Evolutionary conservation across 1,139 yeast genomes (phyloP).

Genomic region (Kodamaea arcana): DNA sequence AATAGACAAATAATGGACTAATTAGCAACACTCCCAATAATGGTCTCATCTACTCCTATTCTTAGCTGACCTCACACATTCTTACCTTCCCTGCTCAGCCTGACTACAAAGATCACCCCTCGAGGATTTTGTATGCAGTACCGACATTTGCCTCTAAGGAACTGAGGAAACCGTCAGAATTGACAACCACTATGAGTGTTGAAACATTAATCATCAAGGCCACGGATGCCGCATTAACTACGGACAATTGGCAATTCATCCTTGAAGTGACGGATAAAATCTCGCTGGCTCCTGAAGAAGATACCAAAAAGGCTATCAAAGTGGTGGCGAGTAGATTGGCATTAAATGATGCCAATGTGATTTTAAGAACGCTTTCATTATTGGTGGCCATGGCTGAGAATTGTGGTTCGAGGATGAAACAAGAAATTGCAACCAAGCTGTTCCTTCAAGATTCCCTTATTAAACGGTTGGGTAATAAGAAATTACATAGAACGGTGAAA

Average conservation of each 20-base stretch:
- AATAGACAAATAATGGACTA: no score
- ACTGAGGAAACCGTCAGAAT: no score
- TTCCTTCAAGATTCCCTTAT: constrained; percentile 57
- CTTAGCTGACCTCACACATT: no score
- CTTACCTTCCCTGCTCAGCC: no score
- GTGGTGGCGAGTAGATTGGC: constrained; percentile 51
- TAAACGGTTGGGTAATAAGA: constrained; percentile 50
- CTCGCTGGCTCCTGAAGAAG: constrained; percentile 63
- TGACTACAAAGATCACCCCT: neutral
- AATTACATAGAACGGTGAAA: constrained; percentile 68
- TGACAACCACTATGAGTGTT: constrained; percentile 4
- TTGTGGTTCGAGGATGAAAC: constrained; percentile 85
- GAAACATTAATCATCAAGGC: constrained; percentile 48
- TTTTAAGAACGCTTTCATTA: constrained; percentile 67
- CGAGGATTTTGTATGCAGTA: neutral
- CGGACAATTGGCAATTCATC: constrained; percentile 83
- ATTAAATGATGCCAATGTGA: constrained; percentile 73
- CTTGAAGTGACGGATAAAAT: constrained; percentile 82
- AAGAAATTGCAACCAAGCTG: constrained; percentile 68
- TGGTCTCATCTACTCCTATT: no score
- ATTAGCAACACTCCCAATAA: no score
- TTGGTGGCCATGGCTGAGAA: constrained; percentile 82
- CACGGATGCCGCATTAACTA: constrained; percentile 77
- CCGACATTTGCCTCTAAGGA: constrained; percentile 1
- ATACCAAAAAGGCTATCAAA: constrained; percentile 49